phyloP scores from a whole-genome alignment of 2,329 filamentous ascomycete genomes.

The Cadophora sp. region DNA sequence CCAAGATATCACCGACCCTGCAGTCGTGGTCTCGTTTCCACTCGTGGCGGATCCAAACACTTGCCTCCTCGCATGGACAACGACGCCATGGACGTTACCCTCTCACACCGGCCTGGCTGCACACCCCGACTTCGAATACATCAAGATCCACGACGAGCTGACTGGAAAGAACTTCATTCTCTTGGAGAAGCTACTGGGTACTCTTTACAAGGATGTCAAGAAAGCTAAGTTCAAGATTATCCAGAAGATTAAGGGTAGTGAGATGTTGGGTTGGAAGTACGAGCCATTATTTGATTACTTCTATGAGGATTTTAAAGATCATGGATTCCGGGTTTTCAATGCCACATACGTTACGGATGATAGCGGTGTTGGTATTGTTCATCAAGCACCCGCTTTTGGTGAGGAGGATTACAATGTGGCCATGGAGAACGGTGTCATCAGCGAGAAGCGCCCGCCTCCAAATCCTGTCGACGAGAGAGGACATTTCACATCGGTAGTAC shows the following conservation, averaged over 20 bases:
- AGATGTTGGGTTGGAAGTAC: constrained; percentile 85
- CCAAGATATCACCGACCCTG: constrained; percentile 89
- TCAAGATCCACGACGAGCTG: constrained; percentile 84
- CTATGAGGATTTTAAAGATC: constrained; percentile 85
- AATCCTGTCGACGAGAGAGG: constrained; percentile 90
- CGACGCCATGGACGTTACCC: constrained; percentile 86
- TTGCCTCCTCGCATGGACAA: constrained; percentile 85
- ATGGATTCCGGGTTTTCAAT: constrained; percentile 81
- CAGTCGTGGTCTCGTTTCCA: constrained; percentile 87
- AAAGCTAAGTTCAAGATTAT: constrained; percentile 91
- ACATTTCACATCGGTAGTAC: constrained; percentile 77
- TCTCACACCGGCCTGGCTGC: constrained; percentile 80
- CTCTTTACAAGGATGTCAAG: constrained; percentile 92
- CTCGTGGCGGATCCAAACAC: constrained; percentile 79
- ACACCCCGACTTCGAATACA: constrained; percentile 84
- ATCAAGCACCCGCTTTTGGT: constrained; percentile 92
- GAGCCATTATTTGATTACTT: constrained; percentile 90
- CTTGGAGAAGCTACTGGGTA: constrained; percentile 79
- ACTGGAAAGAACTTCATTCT: constrained; percentile 86
- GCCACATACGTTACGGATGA: constrained; percentile 88
- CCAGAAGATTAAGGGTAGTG: constrained; percentile 79
- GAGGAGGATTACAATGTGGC: constrained; percentile 94
- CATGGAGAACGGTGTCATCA: constrained; percentile 77
- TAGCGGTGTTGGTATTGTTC: constrained; percentile 91
- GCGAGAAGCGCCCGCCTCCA: constrained; percentile 77